Conservation (phyloP, 2,329 filamentous ascomycete genomes). For the Leptosphaerulina australis region DNA sequence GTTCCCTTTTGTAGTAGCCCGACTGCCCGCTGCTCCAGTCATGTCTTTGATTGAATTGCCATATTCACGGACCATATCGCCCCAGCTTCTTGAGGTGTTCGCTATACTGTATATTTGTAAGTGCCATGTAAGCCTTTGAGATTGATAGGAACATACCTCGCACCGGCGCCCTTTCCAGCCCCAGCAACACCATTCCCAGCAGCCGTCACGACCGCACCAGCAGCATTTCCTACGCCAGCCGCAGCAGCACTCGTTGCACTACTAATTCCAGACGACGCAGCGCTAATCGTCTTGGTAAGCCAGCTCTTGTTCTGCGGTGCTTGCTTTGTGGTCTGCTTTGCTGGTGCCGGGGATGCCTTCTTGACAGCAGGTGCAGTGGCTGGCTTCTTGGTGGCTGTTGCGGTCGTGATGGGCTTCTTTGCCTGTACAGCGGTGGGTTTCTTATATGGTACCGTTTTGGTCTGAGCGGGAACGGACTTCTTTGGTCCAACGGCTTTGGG, state of each 20-base stretch:
- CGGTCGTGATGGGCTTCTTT: constrained; percentile 20
- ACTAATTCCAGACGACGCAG: constrained; percentile 52
- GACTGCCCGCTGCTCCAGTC: constrained; percentile 52
- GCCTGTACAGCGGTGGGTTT: constrained; percentile 17
- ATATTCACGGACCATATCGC: constrained; percentile 56
- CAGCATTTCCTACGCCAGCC: constrained; percentile 53
- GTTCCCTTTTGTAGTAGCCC: constrained; percentile 54
- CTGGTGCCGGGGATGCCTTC: constrained; percentile 17
- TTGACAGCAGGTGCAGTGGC: constrained; percentile 7
- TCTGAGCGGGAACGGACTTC: constrained; percentile 23
- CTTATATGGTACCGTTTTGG: constrained; percentile 27
- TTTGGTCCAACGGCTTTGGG: constrained; percentile 27
- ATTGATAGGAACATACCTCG: constrained; percentile 15
- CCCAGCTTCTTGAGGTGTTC: constrained; percentile 54
- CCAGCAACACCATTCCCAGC: constrained; percentile 56
- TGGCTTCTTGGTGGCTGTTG: constrained; percentile 13
- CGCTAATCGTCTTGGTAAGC: constrained; percentile 53
- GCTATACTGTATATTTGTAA: constrained; percentile 46
- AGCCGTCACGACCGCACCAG: constrained; percentile 51
- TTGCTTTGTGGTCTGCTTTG: constrained; percentile 15
- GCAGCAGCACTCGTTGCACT: constrained; percentile 53
- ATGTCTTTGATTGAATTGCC: constrained; percentile 58
- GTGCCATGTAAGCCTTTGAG: background rate
- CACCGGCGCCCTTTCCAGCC: constrained; percentile 53
- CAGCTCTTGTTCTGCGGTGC: constrained; percentile 50